phyloP scores from a whole-genome alignment of 163 green algal species.

The Volvox carteri region DNA sequence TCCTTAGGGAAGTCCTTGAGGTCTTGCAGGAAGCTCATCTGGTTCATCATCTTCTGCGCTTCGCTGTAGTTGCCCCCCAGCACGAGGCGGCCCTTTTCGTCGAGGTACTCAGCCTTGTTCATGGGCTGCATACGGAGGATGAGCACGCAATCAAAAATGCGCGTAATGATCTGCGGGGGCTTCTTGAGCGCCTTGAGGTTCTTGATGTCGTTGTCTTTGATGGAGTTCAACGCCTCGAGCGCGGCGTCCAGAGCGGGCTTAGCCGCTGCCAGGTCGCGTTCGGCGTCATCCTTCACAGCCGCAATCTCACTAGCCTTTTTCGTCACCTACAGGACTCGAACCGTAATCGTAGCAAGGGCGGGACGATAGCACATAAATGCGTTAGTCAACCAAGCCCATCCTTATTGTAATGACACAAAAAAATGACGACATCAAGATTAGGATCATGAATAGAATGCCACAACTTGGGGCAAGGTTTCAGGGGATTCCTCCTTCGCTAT shows the following conservation, averaged over 20 bases:
- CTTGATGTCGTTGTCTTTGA: conserved; percentile 94
- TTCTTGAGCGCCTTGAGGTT: conserved; percentile 96
- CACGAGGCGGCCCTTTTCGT: conserved; percentile 75
- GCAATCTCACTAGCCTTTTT: conserved; percentile 89
- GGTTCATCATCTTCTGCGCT: conserved; percentile 95
- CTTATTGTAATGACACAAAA: no score
- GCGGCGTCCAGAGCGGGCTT: conserved; percentile 95
- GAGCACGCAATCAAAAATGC: conserved; percentile 97
- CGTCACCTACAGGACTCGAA: conserved; percentile 45
- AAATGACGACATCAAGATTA: no score
- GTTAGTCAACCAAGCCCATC: no score
- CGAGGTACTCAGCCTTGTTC: conserved; percentile 58
- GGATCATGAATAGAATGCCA: no score
- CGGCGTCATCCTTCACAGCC: conserved; percentile 89
- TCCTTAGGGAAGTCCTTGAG: conserved; percentile 97
- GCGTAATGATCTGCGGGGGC: conserved; percentile 95
- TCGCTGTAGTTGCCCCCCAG: conserved; percentile 90
- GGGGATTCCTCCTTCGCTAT: no score
- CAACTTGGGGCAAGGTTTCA: no score
- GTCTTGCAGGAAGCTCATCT: conserved; percentile 90
- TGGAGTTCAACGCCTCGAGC: conserved; percentile 91
- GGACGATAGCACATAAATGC: no score
- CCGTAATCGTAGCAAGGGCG: no score
- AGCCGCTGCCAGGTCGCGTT: conserved; percentile 91
- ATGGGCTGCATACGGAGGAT: conserved; percentile 82